Base-by-base conservation (phyloP, 371 early-diverging fungal species). In the Rhizopus arrhizus region DNA sequence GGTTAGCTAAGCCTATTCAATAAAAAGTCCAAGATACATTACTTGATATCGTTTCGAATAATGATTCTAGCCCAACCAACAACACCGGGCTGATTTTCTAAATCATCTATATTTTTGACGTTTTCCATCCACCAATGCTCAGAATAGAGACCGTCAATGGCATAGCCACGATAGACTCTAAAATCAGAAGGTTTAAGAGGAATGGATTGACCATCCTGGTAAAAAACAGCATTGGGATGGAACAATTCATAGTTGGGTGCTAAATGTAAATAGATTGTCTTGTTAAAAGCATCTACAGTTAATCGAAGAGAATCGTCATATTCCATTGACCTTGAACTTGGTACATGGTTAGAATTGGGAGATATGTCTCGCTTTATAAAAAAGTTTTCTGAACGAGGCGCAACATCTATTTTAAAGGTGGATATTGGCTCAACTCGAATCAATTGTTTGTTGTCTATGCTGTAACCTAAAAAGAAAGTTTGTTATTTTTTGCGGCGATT, bases 201-300 rank as follows among this genome's bases (percentile, higher is more conserved):
- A 11, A 36, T 49, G 6, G 69, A 60, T 33, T 58, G 36, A 6
- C 74, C 75, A 13, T 67, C 41, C 13, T 59, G 31, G 35, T 65
- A 68, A 53, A 73, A 32, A 7, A 75, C 72, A 3, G 91, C 91
- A 7, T 91, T 75, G 0, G 89, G 85, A 66, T 93, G 94, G 40
- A 94, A 72, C 40, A 95, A 62, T 52, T 89, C 89, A 35, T 62
- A 50, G 74, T 93, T 91, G 38, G 90, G 92, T 62, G 83, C 83
- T 32, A 95, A 77, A 61, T 91, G 81, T 56, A 95, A 72, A 52
- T 78, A 71, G 65, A 88, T 89, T 0, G 94, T 90, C 28, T 77
- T 76, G 69, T 93, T 91, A 74, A 77, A 91, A 6, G 91, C 93
- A 8, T 64, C 56, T 42, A 92, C 71, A 13, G 78, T 63, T 7